These are phyloP conservation scores for Niveomyces coronatus DNA, from an alignment of 2,329 filamentous ascomycete species.

Conservation along the genomic window DNA sequence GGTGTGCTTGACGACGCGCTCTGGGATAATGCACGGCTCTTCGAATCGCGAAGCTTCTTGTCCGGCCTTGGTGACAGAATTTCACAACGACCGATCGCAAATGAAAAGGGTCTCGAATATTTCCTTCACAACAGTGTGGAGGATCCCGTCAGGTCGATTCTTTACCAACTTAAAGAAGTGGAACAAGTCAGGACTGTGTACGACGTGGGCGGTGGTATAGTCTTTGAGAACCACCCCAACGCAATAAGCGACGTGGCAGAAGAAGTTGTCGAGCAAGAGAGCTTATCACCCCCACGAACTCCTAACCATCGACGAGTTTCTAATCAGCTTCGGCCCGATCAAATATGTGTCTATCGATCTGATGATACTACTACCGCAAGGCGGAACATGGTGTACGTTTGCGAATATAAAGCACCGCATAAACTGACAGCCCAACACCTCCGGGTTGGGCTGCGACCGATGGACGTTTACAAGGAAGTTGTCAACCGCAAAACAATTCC, in stretches of 20 bases:
- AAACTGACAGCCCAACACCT: conserved; percentile 34
- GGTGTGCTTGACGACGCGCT: conserved; percentile 15
- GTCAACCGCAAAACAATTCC: conserved; percentile 18
- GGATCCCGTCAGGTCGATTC: conserved; percentile 20
- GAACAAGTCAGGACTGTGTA: conserved; percentile 14
- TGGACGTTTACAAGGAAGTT: conserved; percentile 30
- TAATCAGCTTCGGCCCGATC: conserved; percentile 20
- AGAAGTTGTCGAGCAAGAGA: conserved; percentile 18
- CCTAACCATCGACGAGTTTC: conserved; percentile 12
- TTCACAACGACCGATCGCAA: conserved; percentile 11
- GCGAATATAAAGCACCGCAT: conserved; percentile 37
- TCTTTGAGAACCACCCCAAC: conserved; percentile 22
- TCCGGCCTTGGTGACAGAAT: conserved; percentile 15
- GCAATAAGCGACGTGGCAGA: conserved; percentile 17
- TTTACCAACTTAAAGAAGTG: conserved; percentile 19
- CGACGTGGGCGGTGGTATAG: conserved; percentile 19
- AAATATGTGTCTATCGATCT: conserved; percentile 21
- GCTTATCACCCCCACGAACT: conserved; percentile 11
- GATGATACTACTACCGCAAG: conserved; percentile 5
- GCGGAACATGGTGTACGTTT: conserved; percentile 20
- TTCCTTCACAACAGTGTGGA: conserved; percentile 20
- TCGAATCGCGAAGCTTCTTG: conserved; percentile 18
- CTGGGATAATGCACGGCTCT: conserved; percentile 15
- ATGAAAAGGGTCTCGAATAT: conserved; percentile 22
- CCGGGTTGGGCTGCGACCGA: conserved; percentile 28